These are phyloP conservation scores for Hypoxylon fuscum DNA, from an alignment of 495 filamentous ascomycete species.

Conservation along the genomic window DNA sequence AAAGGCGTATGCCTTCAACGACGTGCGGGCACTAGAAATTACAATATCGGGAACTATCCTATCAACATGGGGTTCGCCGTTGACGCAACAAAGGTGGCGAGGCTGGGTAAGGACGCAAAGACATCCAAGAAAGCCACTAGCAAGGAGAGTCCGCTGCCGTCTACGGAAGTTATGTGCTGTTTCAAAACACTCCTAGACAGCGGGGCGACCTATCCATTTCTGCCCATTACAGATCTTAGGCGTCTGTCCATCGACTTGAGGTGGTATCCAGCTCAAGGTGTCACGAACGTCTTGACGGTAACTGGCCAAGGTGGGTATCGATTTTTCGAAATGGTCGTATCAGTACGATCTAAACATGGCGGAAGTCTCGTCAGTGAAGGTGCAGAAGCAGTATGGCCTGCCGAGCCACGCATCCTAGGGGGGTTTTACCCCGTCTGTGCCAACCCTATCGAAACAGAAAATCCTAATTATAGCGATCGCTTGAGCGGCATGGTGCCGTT, in stretches of 20 bases:
- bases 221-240: constrained; percentile 48
- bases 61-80: constrained; percentile 21
- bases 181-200: constrained; percentile 52
- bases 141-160: background rate
- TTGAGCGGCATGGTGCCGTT: constrained; percentile 57
- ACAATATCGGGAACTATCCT: constrained; percentile 22
- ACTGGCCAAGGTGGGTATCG: constrained; percentile 16
- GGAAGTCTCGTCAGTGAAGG: constrained; percentile 29
- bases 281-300: constrained; percentile 35
- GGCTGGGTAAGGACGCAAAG: background rate
- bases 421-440: constrained; percentile 36
- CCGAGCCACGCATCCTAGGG: constrained; percentile 29
- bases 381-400: constrained; percentile 36
- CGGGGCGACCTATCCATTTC: constrained; percentile 55
- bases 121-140: background rate
- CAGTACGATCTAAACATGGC: constrained; percentile 38
- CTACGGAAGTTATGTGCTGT: constrained; percentile 12
- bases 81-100: constrained; percentile 8
- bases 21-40: background rate
- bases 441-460: background rate
- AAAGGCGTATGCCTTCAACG: constrained; percentile 42
- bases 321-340: constrained; percentile 55
- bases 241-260: constrained; percentile 44
- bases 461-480: constrained; percentile 29
- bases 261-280: constrained; percentile 52